phyloP scores from a whole-genome alignment of 2,329 filamentous ascomycete species.

The Ophiosphaerella korrae region DNA sequence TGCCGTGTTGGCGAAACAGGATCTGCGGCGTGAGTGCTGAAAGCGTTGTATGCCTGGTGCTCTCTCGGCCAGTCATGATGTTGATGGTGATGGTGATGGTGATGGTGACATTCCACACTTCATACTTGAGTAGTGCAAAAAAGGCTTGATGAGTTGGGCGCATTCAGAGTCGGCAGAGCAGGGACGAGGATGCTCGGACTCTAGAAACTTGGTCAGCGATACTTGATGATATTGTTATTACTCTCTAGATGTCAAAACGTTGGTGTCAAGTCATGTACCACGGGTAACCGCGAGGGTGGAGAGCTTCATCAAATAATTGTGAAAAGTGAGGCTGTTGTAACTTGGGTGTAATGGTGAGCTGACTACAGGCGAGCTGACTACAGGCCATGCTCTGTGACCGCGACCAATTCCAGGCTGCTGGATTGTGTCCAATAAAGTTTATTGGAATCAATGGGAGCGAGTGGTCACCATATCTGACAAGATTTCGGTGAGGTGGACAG shows the following conservation, averaged over 20 bases:
- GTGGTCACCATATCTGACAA: too few relatives aligned
- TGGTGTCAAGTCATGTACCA: constrained; percentile 3
- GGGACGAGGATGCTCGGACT: not conserved
- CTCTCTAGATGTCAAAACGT: not conserved
- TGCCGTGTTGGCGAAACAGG: constrained; percentile 33
- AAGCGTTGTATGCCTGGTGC: not conserved
- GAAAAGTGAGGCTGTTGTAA: not conserved
- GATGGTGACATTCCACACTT: not conserved
- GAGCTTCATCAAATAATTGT: not conserved
- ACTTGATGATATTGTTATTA: not conserved
- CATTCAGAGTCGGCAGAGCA: too few relatives aligned
- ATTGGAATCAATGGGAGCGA: not conserved
- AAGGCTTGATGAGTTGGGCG: not conserved
- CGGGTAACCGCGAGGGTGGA: not conserved
- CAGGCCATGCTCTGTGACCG: too few relatives aligned
- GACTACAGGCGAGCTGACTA: not conserved
- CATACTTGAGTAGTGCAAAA: not conserved
- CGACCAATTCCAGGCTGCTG: not conserved
- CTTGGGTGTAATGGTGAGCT: not conserved
- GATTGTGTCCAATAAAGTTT: not conserved
- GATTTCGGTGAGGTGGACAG: too few relatives aligned
- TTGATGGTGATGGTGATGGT: not conserved
- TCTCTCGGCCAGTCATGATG: not conserved
- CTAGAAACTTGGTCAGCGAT: not conserved
- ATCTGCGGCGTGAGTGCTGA: constrained; percentile 38